Evolutionary conservation across 169 alveolate genomes (phyloP).

Genomic region (Plasmodium sp.): DNA sequence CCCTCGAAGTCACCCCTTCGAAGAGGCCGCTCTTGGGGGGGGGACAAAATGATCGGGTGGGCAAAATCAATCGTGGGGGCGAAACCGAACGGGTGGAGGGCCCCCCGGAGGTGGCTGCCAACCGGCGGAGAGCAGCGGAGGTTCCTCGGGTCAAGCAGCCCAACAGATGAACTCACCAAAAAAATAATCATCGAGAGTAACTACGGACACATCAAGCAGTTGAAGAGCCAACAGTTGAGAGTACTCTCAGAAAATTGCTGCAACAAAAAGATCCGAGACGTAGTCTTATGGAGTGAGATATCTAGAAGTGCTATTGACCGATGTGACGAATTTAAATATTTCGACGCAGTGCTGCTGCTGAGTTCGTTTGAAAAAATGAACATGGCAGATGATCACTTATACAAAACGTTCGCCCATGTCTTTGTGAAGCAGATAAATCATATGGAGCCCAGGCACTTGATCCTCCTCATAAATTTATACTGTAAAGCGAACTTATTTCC

Average conservation of each 20-base stretch:
- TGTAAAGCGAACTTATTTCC: conserved; percentile 79
- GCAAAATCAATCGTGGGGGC: not conserved
- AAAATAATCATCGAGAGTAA: conserved; percentile 33
- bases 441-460: conserved; percentile 82
- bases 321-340: conserved; percentile 80
- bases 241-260: conserved; percentile 77
- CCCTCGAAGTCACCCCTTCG: no score
- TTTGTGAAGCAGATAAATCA: conserved; percentile 76
- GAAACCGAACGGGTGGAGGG: not conserved
- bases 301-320: conserved; percentile 74
- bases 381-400: conserved; percentile 75
- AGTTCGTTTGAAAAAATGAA: conserved; percentile 79
- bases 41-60: not conserved
- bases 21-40: not conserved
- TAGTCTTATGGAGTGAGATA: conserved; percentile 82
- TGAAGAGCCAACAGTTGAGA: conserved; percentile 80
- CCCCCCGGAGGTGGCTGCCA: not conserved
- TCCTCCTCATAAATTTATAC: conserved; percentile 77
- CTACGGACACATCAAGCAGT: conserved; percentile 58
- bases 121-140: not conserved
- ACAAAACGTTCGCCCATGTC: conserved; percentile 76
- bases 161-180: not conserved
- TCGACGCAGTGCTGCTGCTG: conserved; percentile 78
- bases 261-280: conserved; percentile 75
- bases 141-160: not conserved